These are phyloP conservation scores for Metschnikowia picachoensis DNA, from an alignment of 805 yeast species.

Conservation along the genomic window DNA sequence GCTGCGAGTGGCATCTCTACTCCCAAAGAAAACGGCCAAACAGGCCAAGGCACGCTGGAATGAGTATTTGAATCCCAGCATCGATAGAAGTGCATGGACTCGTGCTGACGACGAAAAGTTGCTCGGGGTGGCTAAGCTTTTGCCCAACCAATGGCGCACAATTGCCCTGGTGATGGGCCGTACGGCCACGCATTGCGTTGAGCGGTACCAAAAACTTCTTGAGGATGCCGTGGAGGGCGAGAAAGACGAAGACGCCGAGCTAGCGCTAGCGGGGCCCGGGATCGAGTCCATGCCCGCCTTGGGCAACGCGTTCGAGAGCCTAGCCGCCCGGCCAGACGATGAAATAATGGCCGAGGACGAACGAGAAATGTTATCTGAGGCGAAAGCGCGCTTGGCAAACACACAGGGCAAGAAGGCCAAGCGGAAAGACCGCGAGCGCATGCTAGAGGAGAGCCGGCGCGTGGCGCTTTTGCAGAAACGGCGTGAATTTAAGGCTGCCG, in stretches of 20 bases:
- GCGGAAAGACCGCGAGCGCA: slow-evolving; percentile 79
- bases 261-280: slow-evolving; percentile 50
- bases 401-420: slow-evolving; percentile 95
- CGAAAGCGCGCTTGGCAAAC: slow-evolving; percentile 84
- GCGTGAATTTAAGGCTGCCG: slow-evolving; percentile 78
- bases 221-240: slow-evolving; percentile 43
- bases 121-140: slow-evolving; percentile 56
- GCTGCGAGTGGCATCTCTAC: slow-evolving; percentile 85
- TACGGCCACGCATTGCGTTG: slow-evolving; percentile 83
- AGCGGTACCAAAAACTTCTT: slow-evolving; percentile 71
- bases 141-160: slow-evolving; percentile 95
- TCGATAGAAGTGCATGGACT: slow-evolving; percentile 65
- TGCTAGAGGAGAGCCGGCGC: slow-evolving; percentile 73
- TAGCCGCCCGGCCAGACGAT: slow-evolving; percentile 78
- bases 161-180: slow-evolving; percentile 79
- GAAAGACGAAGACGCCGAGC: slow-evolving; percentile 21
- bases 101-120: slow-evolving; percentile 72
- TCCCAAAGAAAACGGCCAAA: slow-evolving; percentile 81
- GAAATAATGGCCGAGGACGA: slow-evolving; percentile 84
- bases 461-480: slow-evolving; percentile 75
- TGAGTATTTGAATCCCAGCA: slow-evolving; percentile 77
- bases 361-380: slow-evolving; percentile 90
- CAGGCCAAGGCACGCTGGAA: slow-evolving; percentile 93
- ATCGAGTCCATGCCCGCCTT: slow-evolving; percentile 46
- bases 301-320: slow-evolving; percentile 59